Evolutionary conservation across 331 rosid genomes (phyloP).

Genomic region (Acacia concinna): DNA sequence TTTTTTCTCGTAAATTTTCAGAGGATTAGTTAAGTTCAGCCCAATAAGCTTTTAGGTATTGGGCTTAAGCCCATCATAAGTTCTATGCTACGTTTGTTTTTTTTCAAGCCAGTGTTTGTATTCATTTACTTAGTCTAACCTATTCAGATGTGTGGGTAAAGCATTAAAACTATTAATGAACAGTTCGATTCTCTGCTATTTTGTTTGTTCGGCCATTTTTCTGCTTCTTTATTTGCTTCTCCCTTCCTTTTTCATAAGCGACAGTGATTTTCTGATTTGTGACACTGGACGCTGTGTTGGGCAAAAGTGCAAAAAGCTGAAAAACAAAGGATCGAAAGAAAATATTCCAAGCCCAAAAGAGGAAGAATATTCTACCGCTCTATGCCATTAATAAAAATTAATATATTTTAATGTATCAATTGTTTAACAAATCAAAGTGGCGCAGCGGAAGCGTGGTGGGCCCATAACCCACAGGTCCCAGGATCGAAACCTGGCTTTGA

Average conservation of each 20-base stretch:
- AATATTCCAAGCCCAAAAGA: neutral
- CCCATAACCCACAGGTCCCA: slow-evolving; percentile 48
- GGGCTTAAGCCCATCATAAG: neutral
- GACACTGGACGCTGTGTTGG: no score
- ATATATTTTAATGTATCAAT: no score
- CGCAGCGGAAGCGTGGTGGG: slow-evolving; percentile 45
- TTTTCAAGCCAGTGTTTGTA: no score
- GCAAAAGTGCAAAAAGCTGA: no score
- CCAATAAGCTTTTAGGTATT: neutral
- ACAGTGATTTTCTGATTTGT: neutral
- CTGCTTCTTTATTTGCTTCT: neutral
- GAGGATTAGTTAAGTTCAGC: neutral
- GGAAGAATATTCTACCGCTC: no score
- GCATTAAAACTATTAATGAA: no score
- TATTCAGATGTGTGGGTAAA: no score
- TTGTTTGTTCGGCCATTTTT: neutral
- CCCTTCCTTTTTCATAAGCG: neutral
- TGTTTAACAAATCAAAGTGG: slow-evolving; percentile 41
- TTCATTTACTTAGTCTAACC: no score
- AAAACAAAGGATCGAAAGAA: neutral
- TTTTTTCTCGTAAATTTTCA: neutral
- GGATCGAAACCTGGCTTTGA: slow-evolving; percentile 43
- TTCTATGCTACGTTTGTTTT: neutral
- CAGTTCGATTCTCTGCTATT: no score
- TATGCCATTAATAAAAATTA: no score